phyloP scores from a whole-genome alignment of 2,329 filamentous ascomycete genomes.

The Penicillium corylophilum region DNA sequence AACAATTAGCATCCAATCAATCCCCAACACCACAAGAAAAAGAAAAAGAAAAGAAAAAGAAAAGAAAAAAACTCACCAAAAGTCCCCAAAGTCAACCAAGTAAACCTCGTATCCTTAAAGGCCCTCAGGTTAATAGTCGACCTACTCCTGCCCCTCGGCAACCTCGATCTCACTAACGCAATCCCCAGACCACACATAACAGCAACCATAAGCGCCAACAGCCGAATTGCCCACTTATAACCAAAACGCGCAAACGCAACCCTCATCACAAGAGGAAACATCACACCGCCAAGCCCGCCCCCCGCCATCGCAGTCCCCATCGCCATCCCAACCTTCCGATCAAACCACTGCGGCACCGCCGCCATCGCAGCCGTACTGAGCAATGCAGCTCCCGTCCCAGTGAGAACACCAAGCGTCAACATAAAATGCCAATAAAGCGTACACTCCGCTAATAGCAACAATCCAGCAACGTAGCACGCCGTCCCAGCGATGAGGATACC shows the following conservation, averaged over 20 bases:
- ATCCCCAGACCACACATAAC: constrained; percentile 35
- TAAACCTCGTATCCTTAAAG: constrained; percentile 46
- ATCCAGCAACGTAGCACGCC: constrained; percentile 38
- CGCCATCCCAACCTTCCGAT: constrained; percentile 38
- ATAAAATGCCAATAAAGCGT: constrained; percentile 52
- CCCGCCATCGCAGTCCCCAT: constrained; percentile 44
- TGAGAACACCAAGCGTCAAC: constrained; percentile 40
- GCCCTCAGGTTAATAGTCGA: constrained; percentile 44
- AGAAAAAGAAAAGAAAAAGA: no score
- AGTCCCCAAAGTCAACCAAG: constrained; percentile 45
- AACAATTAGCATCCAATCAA: not conserved
- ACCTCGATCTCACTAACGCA: constrained; percentile 36
- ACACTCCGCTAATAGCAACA: constrained; percentile 51
- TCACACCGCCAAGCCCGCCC: constrained; percentile 38
- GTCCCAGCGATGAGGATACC: constrained; percentile 44
- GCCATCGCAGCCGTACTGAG: constrained; percentile 41
- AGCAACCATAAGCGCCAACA: constrained; percentile 38
- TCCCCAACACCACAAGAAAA: accelerated
- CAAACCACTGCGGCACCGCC: constrained; percentile 45
- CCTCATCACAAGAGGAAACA: constrained; percentile 40
- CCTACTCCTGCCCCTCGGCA: constrained; percentile 34
- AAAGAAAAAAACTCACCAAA: constrained; percentile 41
- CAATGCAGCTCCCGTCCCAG: constrained; percentile 37
- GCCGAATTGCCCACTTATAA: constrained; percentile 42
- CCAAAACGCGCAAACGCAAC: constrained; percentile 35